Evolutionary conservation across 352 stramenopile genomes (phyloP), one percentile per base, ranked within the genome.

Genomic region (Thalassiosira oceanica): DNA sequence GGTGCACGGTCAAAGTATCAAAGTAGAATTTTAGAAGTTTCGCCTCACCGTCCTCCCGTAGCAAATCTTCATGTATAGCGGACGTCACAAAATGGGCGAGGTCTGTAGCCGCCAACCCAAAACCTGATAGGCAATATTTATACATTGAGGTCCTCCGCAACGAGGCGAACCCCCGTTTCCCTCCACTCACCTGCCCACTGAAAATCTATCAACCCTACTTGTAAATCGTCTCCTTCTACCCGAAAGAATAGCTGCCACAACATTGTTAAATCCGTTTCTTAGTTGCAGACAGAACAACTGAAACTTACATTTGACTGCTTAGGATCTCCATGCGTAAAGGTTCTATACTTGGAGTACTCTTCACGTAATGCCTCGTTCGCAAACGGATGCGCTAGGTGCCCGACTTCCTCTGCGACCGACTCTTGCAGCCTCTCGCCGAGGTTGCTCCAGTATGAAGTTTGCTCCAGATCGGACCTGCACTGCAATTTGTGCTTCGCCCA

Each of bases 281-380:
- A n/a, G n/a, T n/a, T n/a, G n/a, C n/a, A n/a, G n/a, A n/a, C n/a
- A n/a, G n/a, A n/a, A n/a, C n/a, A n/a, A n/a, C n/a, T n/a, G 49
- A 88, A 85, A 41, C 87, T 74, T 20, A 89, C 54, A 35, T 89
- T 89, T 16, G 81, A 61, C 52, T 84, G 68, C 52, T 89, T 89
- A 2, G 75, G 72, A 75, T 89, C 81, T 3, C 81, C 81, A 39
- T 87, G 81, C 26, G 80, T 75, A 20, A 89, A 58, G 42, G 81
- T 89, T 21, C 69, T 67, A 41, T 74, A 83, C 41, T 68, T 54
- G 21, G 24, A 13, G 11, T 68, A 66, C 4, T 48, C 21, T n/a
- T 24, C 36, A 15, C 45, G 45, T 13, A 44, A 24, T 29, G 43
- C 33, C 3, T 57, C 35, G 15, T 77, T 54, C 0, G 51, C 33